Evolutionary conservation across 768 basidiomycete genomes (phyloP).

Genomic region (Gloeostereum incarnatum): DNA sequence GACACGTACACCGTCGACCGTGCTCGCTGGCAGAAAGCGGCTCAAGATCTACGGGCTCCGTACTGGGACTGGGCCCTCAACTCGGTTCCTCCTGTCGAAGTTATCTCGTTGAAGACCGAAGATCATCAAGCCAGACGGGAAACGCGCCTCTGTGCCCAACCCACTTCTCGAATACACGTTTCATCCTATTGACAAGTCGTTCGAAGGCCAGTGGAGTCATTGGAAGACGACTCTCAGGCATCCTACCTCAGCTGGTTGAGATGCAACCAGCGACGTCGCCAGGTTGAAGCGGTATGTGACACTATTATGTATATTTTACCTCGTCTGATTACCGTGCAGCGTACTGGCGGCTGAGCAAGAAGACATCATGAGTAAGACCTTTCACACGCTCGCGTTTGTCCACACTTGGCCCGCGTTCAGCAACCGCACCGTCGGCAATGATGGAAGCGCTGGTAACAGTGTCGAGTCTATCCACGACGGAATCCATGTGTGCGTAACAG

Average conservation of each 20-base stretch:
- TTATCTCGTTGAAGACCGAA: constrained; percentile 22
- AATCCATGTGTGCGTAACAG: constrained; percentile 35
- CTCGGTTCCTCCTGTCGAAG: constrained; percentile 25
- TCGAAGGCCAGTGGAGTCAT: constrained; percentile 16
- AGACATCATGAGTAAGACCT: constrained; percentile 21
- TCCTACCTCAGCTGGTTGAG: constrained; percentile 15
- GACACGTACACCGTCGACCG: constrained; percentile 23
- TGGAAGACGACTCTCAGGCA: constrained; percentile 27
- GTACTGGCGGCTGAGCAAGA: constrained; percentile 14
- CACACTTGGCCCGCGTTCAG: constrained; percentile 35
- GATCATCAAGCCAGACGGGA: too few species aligned
- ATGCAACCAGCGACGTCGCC: constrained; percentile 19
- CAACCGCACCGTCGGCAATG: constrained; percentile 29
- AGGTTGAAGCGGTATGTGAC: constrained; percentile 12
- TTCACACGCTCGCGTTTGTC: constrained; percentile 26
- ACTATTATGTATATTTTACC: neutral
- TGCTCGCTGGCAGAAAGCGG: constrained; percentile 22
- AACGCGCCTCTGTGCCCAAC: constrained; percentile 17
- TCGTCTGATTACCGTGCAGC: constrained; percentile 5
- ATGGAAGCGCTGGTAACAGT: constrained; percentile 30
- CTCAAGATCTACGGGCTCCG: constrained; percentile 25
- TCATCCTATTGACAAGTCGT: constrained; percentile 21
- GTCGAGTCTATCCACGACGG: constrained; percentile 40
- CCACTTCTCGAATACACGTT: constrained; percentile 25
- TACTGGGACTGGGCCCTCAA: constrained; percentile 46